Evolutionary conservation across 768 basidiomycete genomes (phyloP).

Genomic region (Hebeloma cylindrosporum): DNA sequence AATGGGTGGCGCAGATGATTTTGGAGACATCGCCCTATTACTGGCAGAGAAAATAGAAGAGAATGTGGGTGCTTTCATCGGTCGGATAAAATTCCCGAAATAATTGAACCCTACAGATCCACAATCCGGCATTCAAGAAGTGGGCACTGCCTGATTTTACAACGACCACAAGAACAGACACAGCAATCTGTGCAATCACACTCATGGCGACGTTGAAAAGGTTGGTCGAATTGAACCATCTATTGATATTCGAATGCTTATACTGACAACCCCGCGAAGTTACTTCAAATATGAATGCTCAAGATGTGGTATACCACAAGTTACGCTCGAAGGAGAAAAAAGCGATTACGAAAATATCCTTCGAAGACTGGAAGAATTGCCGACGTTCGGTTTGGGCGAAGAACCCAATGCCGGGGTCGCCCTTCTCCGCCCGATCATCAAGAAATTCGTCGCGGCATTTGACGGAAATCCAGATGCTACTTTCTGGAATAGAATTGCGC

Average conservation of each 20-base stretch:
- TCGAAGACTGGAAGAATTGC: constrained; percentile 37
- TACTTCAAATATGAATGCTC: constrained; percentile 37
- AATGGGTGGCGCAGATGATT: constrained; percentile 17
- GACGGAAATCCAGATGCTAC: constrained; percentile 31
- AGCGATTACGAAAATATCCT: constrained; percentile 40
- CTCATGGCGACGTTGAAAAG: constrained; percentile 44
- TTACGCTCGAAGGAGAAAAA: constrained; percentile 43
- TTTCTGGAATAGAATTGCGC: constrained; percentile 39
- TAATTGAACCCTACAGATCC: constrained; percentile 10
- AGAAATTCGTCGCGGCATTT: constrained; percentile 36
- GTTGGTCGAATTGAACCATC: constrained; percentile 6
- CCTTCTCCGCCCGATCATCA: constrained; percentile 40
- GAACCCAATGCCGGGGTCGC: constrained; percentile 34
- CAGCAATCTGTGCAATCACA: constrained; percentile 35
- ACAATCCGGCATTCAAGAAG: constrained; percentile 30
- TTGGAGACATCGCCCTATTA: constrained; percentile 23
- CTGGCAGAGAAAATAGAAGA: constrained; percentile 25
- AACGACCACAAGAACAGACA: constrained; percentile 43
- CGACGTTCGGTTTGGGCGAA: constrained; percentile 34
- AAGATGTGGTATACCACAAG: constrained; percentile 42
- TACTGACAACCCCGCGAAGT: constrained; percentile 7
- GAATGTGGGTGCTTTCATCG: constrained; percentile 19
- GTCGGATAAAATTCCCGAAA: neutral
- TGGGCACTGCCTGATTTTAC: constrained; percentile 46
- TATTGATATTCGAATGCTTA: neutral